Evolutionary conservation across 768 basidiomycete genomes (phyloP), one percentile per base, ranked within the genome.

Genomic region (Pulveroboletus sp.): DNA sequence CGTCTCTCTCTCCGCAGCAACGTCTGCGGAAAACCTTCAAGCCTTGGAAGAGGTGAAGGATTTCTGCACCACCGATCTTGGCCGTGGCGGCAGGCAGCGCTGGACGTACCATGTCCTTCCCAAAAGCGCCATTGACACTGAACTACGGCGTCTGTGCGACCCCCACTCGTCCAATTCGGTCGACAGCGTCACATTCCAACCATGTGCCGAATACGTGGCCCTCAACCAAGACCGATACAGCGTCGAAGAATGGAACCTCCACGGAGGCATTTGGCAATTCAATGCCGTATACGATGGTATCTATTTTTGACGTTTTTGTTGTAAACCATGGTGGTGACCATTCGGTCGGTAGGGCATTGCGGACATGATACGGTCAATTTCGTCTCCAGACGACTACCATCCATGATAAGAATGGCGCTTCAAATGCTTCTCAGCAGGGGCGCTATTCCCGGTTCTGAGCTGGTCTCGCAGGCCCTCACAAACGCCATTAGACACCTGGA

Each of bases 11-110:
- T 62, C 71, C 39, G 67, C 72, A 9, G 76, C 78, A 14, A 74
- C 69, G 16, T 71, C 75, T 38, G 62, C 69, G 5, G 79, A 81
- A 44, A 69, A 76, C 50, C 69, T 74, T 25, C 72, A 70, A 36
- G 78, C 79, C 8, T 63, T 81, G 48, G 69, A 75, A 33, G 79
- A 81, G 57, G 80, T 80, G 43, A 75, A 72, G 54, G 63, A 79
- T 56, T 80, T 80, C 55, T 69, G 66, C 14, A 68, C 65, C 17
- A 81, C 80, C 6, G 78, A 81, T 61, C 74, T 81, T 58, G 79
- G 79, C 53, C 72, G 71, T 38, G 71, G 75, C 8, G 79, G 77
- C 27, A 69, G 65, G 44, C 73, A 74, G 29, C 72, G 73, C 31
- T 82, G 80, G 80, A 75, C 78, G 4, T 82, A 80, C 59, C 76